Evolutionary conservation across 306 rosid species (phyloP).

Genomic region (Nissolia schottii): DNA sequence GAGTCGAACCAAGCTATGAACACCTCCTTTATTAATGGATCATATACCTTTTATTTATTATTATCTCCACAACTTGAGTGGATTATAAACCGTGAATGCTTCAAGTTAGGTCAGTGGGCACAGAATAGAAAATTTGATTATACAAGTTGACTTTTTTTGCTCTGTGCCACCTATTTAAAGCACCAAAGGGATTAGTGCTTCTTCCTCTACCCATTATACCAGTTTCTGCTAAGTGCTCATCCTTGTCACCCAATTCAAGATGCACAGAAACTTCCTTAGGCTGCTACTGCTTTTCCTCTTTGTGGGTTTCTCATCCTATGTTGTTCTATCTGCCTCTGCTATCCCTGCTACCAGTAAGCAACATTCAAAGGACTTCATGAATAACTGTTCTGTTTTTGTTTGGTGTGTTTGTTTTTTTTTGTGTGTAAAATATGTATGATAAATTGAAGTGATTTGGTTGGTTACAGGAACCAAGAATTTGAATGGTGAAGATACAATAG

Average conservation of each 20-base stretch:
- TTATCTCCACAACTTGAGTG: background rate
- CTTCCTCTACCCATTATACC: background rate
- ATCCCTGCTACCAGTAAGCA: constrained; percentile 32
- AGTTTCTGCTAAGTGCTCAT: constrained; percentile 1
- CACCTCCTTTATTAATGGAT: too few relatives aligned
- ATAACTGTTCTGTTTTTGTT: background rate
- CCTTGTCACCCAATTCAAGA: constrained; percentile 24
- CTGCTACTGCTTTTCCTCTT: constrained; percentile 6
- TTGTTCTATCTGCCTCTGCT: constrained; percentile 24
- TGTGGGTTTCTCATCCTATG: constrained; percentile 10
- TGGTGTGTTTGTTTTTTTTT: background rate
- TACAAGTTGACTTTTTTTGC: constrained; percentile 41
- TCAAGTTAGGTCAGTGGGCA: constrained; percentile 32
- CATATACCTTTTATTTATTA: too few relatives aligned
- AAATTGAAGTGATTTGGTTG: background rate
- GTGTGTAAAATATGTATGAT: background rate
- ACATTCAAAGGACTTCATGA: background rate
- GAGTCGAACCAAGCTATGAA: too few relatives aligned
- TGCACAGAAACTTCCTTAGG: constrained; percentile 15
- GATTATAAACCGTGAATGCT: constrained; percentile 7
- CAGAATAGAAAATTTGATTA: background rate
- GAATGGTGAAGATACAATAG: background rate
- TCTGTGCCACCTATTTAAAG: constrained; percentile 23
- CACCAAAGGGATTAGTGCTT: background rate
- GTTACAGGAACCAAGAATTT: constrained; percentile 29